These are phyloP conservation scores for Cydonia oblonga DNA, from an alignment of 331 rosid species.

Conservation along the genomic window DNA sequence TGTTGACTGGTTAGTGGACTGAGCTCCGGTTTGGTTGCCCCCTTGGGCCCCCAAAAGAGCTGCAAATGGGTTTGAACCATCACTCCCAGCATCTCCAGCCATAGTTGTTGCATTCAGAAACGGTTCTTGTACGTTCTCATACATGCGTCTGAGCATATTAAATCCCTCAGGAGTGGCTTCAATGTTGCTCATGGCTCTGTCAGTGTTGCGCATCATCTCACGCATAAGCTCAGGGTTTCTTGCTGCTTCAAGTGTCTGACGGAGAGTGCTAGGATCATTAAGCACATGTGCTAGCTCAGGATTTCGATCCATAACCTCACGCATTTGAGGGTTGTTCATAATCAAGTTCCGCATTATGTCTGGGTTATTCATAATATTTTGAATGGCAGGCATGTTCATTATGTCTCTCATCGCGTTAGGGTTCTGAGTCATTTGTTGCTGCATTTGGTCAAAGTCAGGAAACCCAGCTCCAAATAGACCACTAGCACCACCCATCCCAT, in stretches of 20 bases:
- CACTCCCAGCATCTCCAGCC: conserved; percentile 55
- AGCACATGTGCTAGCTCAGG: conserved; percentile 73
- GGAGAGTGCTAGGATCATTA: conserved; percentile 68
- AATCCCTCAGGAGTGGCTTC: conserved; percentile 84
- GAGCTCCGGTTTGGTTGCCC: conserved; percentile 37
- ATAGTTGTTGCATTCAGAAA: conserved; percentile 71
- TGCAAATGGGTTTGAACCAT: conserved; percentile 33
- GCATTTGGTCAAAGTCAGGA: conserved; percentile 62
- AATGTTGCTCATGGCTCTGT: conserved; percentile 83
- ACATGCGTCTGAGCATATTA: conserved; percentile 87
- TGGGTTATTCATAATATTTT: conserved; percentile 54
- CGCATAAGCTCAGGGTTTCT: conserved; percentile 90
- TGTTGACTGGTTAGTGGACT: conserved; percentile 17
- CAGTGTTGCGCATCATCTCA: conserved; percentile 87
- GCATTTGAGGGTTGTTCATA: conserved; percentile 80
- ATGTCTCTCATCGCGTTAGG: conserved; percentile 57
- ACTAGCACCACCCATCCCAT: conserved; percentile 36
- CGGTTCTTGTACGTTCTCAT: conserved; percentile 84
- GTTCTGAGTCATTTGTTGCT: conserved; percentile 54
- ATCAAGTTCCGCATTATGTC: conserved; percentile 57
- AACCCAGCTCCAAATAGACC: conserved; percentile 54
- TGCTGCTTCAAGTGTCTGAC: conserved; percentile 79
- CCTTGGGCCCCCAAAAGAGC: conserved; percentile 34
- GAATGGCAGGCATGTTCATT: conserved; percentile 63
- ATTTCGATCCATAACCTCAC: conserved; percentile 64